A percentile compares a stretch with the other conserved stretches of the same genome.
Conservation (phyloP, 169 alveolate species). For the Perkinsus chesapeaki region DNA sequence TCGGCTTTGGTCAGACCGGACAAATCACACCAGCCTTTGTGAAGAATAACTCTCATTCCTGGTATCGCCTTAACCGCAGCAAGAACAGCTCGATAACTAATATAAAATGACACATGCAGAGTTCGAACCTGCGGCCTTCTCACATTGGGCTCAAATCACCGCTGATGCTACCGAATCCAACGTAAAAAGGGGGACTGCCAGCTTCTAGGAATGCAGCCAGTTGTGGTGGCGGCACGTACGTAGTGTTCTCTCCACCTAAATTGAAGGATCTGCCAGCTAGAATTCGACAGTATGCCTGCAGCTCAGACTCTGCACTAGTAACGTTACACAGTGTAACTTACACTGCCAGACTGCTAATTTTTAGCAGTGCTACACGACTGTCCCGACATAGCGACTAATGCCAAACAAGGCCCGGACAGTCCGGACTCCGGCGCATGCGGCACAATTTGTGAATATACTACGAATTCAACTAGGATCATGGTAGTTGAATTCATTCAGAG, state of each 20-base stretch:
- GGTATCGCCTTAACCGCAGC: not conserved
- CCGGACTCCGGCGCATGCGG: too few species aligned
- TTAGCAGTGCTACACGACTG: too few species aligned
- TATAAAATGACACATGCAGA: not conserved
- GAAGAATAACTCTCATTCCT: not conserved
- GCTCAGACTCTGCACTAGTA: not conserved
- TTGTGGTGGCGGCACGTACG: not conserved
- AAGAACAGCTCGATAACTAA: not conserved
- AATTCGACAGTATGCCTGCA: not conserved
- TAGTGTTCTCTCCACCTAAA: not conserved
- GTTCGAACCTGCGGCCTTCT: not conserved
- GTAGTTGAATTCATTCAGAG: too few species aligned
- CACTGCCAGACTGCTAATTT: too few species aligned
- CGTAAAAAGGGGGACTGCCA: not conserved
- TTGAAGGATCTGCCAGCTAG: not conserved
- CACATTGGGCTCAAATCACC: not conserved
- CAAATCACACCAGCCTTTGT: not conserved
- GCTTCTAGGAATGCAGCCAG: not conserved
- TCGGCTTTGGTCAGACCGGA: not conserved
- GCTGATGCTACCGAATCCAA: not conserved
- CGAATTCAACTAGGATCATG: too few species aligned
- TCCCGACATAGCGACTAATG: too few species aligned
- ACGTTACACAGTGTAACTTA: too few species aligned
- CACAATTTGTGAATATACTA: too few species aligned
- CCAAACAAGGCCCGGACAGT: too few species aligned